Percentiles rank a stretch among this genome's conserved stretches.
phyloP scores from a whole-genome alignment of 768 basidiomycete genomes.

The Kwoniella botswanensis region DNA sequence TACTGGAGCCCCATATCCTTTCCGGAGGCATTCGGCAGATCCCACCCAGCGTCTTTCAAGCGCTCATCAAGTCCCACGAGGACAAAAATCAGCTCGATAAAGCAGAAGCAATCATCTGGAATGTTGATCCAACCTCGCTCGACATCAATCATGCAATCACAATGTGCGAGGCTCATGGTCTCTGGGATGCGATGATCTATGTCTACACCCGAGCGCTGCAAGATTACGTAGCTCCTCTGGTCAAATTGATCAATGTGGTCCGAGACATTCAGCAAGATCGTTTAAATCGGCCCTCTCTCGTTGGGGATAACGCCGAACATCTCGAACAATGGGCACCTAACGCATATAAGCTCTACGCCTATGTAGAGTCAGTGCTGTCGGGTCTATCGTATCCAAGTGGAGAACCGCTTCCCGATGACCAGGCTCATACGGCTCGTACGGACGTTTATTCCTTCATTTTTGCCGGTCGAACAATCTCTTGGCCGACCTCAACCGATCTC shows the following conservation, averaged over 20 bases:
- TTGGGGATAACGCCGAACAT: constrained; percentile 42
- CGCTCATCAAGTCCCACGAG: constrained; percentile 77
- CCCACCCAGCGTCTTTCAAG: constrained; percentile 86
- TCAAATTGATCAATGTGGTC: constrained; percentile 79
- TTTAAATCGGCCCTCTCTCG: constrained; percentile 33
- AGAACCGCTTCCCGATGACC: constrained; percentile 69
- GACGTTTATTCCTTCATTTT: constrained; percentile 83
- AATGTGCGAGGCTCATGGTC: constrained; percentile 77
- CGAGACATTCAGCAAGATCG: constrained; percentile 69
- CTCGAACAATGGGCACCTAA: constrained; percentile 70
- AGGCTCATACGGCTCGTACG: constrained; percentile 71
- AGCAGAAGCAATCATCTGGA: constrained; percentile 91
- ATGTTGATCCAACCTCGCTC: constrained; percentile 85
- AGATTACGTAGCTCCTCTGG: constrained; percentile 87
- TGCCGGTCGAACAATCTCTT: constrained; percentile 74
- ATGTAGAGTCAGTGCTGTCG: constrained; percentile 76
- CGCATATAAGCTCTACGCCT: constrained; percentile 91
- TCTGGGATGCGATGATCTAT: constrained; percentile 94
- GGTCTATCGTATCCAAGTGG: constrained; percentile 87
- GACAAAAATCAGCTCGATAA: constrained; percentile 71
- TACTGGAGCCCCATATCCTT: constrained; percentile 81
- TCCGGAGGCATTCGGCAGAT: constrained; percentile 72
- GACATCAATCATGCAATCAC: constrained; percentile 91
- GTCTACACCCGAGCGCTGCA: constrained; percentile 85
- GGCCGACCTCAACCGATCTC: constrained; percentile 73